Conservation (phyloP, 2,329 filamentous ascomycete species). For the Sphaerostilbella broomeana region DNA sequence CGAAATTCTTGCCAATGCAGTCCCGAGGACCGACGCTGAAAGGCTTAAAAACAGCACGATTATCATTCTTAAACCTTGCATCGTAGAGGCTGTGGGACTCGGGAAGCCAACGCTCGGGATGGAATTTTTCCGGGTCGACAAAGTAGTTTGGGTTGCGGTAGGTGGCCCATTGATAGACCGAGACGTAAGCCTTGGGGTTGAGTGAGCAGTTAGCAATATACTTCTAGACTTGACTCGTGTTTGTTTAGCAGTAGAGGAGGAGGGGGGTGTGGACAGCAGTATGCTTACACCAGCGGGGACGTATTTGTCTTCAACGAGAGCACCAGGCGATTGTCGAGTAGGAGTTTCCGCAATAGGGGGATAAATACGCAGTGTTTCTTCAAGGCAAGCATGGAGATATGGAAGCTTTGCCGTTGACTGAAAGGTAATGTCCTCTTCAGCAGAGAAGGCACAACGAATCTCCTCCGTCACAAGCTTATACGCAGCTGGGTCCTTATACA, state of each 20-base stretch:
- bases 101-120: conserved; percentile 40
- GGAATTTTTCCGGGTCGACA: conserved; percentile 36
- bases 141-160: conserved; percentile 40
- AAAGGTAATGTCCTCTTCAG: conserved; percentile 32
- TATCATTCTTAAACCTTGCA: conserved; percentile 33
- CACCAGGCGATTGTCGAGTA: conserved; percentile 26
- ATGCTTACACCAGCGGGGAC: no score
- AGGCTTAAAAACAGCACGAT: conserved; percentile 28
- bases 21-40: conserved; percentile 34
- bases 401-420: conserved; percentile 22
- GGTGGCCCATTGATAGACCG: conserved; percentile 38
- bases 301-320: conserved; percentile 24
- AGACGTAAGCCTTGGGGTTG: conserved; percentile 39
- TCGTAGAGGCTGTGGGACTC: conserved; percentile 24
- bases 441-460: no score
- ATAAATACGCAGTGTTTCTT: conserved; percentile 37
- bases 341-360: conserved; percentile 27
- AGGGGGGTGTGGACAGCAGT: no score
- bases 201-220: no score
- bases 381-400: conserved; percentile 34
- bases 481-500: conserved; percentile 24
- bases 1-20: conserved; percentile 36
- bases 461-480: conserved; percentile 30
- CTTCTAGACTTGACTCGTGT: no score
- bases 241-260: no score